These are phyloP conservation scores for Anaeromyces robustus DNA, from an alignment of 192 early-diverging fungal species.

Conservation along the genomic window DNA sequence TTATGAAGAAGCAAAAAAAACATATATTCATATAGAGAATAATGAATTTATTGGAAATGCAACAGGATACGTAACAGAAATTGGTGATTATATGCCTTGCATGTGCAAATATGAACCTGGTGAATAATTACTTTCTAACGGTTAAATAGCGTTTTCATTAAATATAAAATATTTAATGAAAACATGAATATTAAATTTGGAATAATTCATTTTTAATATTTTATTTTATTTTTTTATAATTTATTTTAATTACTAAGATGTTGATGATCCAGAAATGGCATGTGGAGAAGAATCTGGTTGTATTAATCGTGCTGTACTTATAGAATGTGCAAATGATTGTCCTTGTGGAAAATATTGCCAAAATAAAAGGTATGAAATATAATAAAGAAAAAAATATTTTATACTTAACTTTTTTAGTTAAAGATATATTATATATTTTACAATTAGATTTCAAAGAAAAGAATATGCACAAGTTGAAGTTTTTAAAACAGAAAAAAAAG, in stretches of 20 bases:
- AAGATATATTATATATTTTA: background rate
- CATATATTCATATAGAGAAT: constrained; percentile 45
- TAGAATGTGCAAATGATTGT: constrained; percentile 34
- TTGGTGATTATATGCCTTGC: constrained; percentile 60
- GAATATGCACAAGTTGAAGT: constrained; percentile 77
- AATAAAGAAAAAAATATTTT: constrained; percentile 7
- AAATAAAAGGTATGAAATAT: constrained; percentile 50
- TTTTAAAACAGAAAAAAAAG: constrained; percentile 81
- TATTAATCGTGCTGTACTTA: constrained; percentile 53
- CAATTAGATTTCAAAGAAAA: constrained; percentile 59
- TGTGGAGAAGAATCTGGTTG: constrained; percentile 82
- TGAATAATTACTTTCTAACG: too few relatives aligned
- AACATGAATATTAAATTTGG: too few relatives aligned
- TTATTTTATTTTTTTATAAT: too few relatives aligned
- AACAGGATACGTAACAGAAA: constrained; percentile 39
- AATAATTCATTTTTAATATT: too few relatives aligned
- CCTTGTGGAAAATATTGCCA: constrained; percentile 73
- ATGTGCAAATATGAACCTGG: constrained; percentile 58
- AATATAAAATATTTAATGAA: too few relatives aligned
- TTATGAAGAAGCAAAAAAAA: constrained; percentile 27
- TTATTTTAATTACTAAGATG: constrained; percentile 16
- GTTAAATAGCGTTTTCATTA: too few relatives aligned
- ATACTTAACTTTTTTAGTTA: too few relatives aligned
- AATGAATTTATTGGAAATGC: constrained; percentile 60
- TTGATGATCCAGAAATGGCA: constrained; percentile 41